phyloP scores from a whole-genome alignment of 352 stramenopile genomes.

The Phytophthora citrophthora region DNA sequence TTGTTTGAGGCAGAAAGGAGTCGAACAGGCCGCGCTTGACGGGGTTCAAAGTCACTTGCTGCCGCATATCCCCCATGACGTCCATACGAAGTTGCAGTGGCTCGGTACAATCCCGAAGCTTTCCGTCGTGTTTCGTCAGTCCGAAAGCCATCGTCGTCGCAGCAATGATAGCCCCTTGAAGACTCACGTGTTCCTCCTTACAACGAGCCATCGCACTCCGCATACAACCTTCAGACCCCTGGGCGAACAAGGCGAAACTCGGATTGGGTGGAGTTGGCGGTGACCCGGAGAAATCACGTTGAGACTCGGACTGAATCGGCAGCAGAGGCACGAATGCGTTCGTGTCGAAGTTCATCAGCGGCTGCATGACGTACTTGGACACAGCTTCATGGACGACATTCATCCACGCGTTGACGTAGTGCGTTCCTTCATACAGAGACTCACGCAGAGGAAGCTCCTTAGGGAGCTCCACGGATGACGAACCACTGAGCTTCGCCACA shows the following conservation, averaged over 20 bases:
- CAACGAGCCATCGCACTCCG: slow-evolving; percentile 42
- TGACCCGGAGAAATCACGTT: slow-evolving; percentile 48
- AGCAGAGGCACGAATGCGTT: slow-evolving; percentile 50
- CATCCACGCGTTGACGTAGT: slow-evolving; percentile 59
- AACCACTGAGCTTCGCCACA: slow-evolving; percentile 14
- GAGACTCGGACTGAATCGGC: slow-evolving; percentile 40
- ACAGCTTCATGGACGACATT: slow-evolving; percentile 59
- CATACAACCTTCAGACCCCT: slow-evolving; percentile 52
- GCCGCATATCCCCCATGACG: slow-evolving; percentile 53
- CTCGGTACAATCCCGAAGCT: slow-evolving; percentile 30
- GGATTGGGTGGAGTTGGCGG: slow-evolving; percentile 42
- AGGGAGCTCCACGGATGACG: slow-evolving; percentile 2
- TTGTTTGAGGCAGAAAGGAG: slow-evolving; percentile 8
- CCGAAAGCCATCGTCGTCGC: slow-evolving; percentile 54
- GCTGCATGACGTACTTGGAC: slow-evolving; percentile 70
- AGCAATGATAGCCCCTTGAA: slow-evolving; percentile 55
- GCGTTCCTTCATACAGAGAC: slow-evolving; percentile 66
- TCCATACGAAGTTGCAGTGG: slow-evolving; percentile 58
- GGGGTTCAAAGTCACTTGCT: slow-evolving; percentile 20
- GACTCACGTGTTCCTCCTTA: slow-evolving; percentile 42
- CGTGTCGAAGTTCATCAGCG: slow-evolving; percentile 66
- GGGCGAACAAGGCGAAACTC: slow-evolving; percentile 56
- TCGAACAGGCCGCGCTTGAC: slow-evolving; percentile 25
- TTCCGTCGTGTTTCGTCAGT: slow-evolving; percentile 39
- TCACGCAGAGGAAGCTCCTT: slow-evolving; percentile 38